These are phyloP conservation scores for Pisolithus sp. DNA, from an alignment of 768 basidiomycete species.

Conservation along the genomic window DNA sequence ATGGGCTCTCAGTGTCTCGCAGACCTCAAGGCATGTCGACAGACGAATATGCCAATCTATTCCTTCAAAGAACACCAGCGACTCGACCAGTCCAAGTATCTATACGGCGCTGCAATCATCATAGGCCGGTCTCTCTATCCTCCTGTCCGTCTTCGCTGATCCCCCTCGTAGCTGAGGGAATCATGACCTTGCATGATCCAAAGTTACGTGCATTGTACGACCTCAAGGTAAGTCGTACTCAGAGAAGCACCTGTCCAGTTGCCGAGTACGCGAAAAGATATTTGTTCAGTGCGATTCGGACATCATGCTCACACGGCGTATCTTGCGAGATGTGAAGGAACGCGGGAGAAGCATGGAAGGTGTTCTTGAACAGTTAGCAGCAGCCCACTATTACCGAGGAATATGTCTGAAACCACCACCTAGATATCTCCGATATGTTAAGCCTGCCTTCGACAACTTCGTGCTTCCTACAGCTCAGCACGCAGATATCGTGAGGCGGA, in stretches of 20 bases:
- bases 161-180: conserved; percentile 69
- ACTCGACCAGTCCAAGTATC: conserved; percentile 70
- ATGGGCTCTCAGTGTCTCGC: conserved; percentile 56
- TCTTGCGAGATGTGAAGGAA: conserved; percentile 82
- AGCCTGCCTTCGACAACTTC: conserved; percentile 91
- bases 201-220: conserved; percentile 78
- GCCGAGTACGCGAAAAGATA: conserved; percentile 37
- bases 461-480: conserved; percentile 80
- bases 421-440: conserved; percentile 91
- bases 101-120: conserved; percentile 91
- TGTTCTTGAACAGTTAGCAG: conserved; percentile 75
- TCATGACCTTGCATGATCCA: conserved; percentile 83
- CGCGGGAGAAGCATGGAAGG: conserved; percentile 82
- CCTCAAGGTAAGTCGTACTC: conserved; percentile 58
- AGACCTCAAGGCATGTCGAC: conserved; percentile 80
- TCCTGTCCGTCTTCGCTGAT: background rate
- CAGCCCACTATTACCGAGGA: background rate
- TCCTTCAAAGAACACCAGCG: conserved; percentile 90
- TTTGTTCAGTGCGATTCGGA: conserved; percentile 95
- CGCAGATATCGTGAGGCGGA: conserved; percentile 72
- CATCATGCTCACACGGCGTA: conserved; percentile 92
- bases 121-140: conserved; percentile 46
- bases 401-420: conserved; percentile 5
- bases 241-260: background rate
- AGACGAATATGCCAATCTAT: conserved; percentile 88